Evolutionary conservation across 2,329 filamentous ascomycete genomes (phyloP).

Genomic region (Monosporascus sp.): DNA sequence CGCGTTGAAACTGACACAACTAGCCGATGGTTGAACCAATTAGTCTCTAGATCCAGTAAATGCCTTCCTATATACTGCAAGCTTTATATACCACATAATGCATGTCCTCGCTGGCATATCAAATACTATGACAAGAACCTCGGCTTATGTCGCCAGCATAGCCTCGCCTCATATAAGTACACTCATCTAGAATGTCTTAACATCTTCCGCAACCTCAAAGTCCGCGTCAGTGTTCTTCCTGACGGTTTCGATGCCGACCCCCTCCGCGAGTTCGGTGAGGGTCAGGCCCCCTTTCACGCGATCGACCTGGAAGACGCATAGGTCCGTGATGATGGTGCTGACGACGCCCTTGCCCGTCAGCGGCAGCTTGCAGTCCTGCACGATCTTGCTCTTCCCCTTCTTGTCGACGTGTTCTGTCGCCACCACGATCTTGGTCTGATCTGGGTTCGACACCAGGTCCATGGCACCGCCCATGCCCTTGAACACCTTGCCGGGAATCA

Average conservation of each 20-base stretch:
- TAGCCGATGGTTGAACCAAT: too few relatives aligned
- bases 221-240: slow-evolving; percentile 64
- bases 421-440: slow-evolving; percentile 67
- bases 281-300: slow-evolving; percentile 56
- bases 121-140: too few relatives aligned
- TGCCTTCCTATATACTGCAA: too few relatives aligned
- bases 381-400: slow-evolving; percentile 62
- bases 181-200: slow-evolving; percentile 40
- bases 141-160: too few relatives aligned
- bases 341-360: slow-evolving; percentile 63
- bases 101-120: too few relatives aligned
- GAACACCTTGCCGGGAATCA: slow-evolving; percentile 82
- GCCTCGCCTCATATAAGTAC: neutral
- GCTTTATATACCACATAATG: too few relatives aligned
- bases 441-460: slow-evolving; percentile 67
- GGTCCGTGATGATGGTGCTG: slow-evolving; percentile 67
- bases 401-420: slow-evolving; percentile 67
- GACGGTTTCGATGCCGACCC: slow-evolving; percentile 63
- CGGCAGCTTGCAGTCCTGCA: slow-evolving; percentile 58
- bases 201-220: slow-evolving; percentile 56
- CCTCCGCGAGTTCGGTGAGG: slow-evolving; percentile 65
- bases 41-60: too few relatives aligned
- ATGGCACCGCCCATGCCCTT: slow-evolving; percentile 84
- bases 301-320: slow-evolving; percentile 69
- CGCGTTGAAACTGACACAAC: too few relatives aligned